Base-by-base conservation (phyloP, 441 rosid species). In the Populus hybrid region DNA sequence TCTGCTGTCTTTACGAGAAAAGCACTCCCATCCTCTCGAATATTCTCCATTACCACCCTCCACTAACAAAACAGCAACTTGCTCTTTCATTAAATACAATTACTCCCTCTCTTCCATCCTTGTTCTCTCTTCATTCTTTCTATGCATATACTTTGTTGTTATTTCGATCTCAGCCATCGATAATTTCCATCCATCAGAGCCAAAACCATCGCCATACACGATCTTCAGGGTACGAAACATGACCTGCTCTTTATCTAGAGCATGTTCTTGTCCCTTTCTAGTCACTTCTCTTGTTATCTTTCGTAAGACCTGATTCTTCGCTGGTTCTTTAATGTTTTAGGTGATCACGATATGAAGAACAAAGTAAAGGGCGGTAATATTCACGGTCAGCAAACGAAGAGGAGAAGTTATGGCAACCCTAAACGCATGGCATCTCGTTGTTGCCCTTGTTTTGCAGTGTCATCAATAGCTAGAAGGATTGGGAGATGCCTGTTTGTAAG, bases 401-500 rank as follows among this genome's bases (percentile, higher is more conserved):
- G 63, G n/a, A 81, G 73, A 76, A 64, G 63, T 67, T 11, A 64
- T 36, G 16, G 21, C 50, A 72, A 61, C 2, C 32, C 53, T 3
- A 14, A 46, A 46, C 6, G 21, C 30, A 28, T 24, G 59, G 38
- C 67, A 23, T 74, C 79, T 59, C 71, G 76, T 40, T 50, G 68
- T 30, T 32, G 80, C 57, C 85, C 85, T 38, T 77, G 82, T 71
- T 53, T 64, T 32, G 73, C 71, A 3, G 78, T 80, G 1, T 74
- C 83, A 16, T 82, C 81, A 1, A 83, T 79, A 35, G 74, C 78
- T 28, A 82, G 83, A 74, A 82, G 88, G 32, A 32, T 84, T 18
- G 80, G 89, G n/a, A 84, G 90, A 75, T 88, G 89, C 77, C 70
- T 86, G 77, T 90, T 86, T 71, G 84, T 84, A 67, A 72, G 85